These are phyloP conservation scores for Phoma sp. DNA, from an alignment of 2,329 filamentous ascomycete genomes.

Conservation along the genomic window DNA sequence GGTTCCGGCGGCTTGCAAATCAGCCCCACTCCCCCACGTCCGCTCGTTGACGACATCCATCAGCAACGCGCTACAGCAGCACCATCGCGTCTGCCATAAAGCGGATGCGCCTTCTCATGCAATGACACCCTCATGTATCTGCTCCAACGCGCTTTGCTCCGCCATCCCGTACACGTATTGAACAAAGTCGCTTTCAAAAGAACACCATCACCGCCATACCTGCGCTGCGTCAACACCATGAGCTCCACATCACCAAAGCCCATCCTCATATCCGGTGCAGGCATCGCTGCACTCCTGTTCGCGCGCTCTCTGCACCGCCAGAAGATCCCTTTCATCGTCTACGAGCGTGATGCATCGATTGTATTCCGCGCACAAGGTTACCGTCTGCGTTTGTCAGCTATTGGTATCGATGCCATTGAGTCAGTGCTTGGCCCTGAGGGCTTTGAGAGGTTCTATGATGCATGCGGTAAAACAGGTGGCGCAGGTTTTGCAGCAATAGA, in stretches of 20 bases:
- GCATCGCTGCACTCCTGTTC: constrained; percentile 41
- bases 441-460: constrained; percentile 64
- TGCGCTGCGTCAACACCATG: constrained; percentile 25
- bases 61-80: neutral
- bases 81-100: constrained; percentile 2
- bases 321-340: constrained; percentile 43
- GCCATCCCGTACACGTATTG: neutral
- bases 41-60: constrained; percentile 2
- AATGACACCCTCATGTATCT: neutral
- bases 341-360: constrained; percentile 54
- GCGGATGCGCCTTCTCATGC: neutral
- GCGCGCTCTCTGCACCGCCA: constrained; percentile 38
- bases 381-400: constrained; percentile 62
- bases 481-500: constrained; percentile 59
- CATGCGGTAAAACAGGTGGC: constrained; percentile 66
- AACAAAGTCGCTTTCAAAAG: neutral
- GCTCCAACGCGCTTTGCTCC: neutral
- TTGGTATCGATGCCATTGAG: constrained; percentile 67
- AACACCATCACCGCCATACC: neutral
- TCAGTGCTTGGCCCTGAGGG: constrained; percentile 58
- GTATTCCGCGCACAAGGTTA: constrained; percentile 68
- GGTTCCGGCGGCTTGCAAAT: constrained; percentile 10
- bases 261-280: constrained; percentile 49
- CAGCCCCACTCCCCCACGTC: constrained; percentile 1
- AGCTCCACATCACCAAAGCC: constrained; percentile 39